Evolutionary conservation across 163 green algal genomes (phyloP).

Genomic region (Chlamydomonas reinhardtii): DNA sequence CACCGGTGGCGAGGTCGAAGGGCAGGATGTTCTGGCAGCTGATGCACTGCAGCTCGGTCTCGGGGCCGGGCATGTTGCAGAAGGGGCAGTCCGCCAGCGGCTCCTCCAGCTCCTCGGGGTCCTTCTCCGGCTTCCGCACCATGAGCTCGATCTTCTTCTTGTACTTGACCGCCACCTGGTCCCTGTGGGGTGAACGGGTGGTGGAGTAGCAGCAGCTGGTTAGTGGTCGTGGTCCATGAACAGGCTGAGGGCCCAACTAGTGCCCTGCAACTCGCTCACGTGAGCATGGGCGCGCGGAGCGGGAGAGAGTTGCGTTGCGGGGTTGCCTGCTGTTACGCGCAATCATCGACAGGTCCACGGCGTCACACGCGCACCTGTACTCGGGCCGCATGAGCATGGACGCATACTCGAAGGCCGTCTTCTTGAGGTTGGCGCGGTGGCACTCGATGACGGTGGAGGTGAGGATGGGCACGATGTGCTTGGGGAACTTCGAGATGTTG

Average conservation of each 20-base stretch:
- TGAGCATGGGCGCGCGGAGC: too few species aligned
- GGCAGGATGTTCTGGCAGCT: slow-evolving; percentile 78
- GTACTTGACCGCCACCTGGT: slow-evolving; percentile 75
- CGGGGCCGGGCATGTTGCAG: slow-evolving; percentile 72
- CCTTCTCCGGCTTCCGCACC: slow-evolving; percentile 77
- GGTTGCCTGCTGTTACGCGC: too few species aligned
- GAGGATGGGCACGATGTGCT: slow-evolving; percentile 89
- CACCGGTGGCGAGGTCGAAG: slow-evolving; percentile 80
- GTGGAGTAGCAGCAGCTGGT: too few species aligned
- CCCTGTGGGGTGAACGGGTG: slow-evolving; percentile 24
- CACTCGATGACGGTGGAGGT: slow-evolving; percentile 93
- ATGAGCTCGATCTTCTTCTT: slow-evolving; percentile 89
- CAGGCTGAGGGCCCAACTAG: too few species aligned
- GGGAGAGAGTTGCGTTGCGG: too few species aligned
- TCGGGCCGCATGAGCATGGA: slow-evolving; percentile 83
- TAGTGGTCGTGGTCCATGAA: too few species aligned
- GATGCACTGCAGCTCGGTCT: slow-evolving; percentile 70
- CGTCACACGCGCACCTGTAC: slow-evolving; percentile 76
- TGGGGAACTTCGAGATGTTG: slow-evolving; percentile 60
- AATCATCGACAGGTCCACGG: too few species aligned
- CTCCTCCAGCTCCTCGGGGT: slow-evolving; percentile 70
- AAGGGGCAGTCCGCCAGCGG: slow-evolving; percentile 67
- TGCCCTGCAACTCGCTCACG: too few species aligned
- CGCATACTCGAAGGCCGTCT: slow-evolving; percentile 83
- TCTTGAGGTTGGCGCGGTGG: slow-evolving; percentile 81